phyloP scores from a whole-genome alignment of 2,329 filamentous ascomycete species.

The Colletotrichum karsti region DNA sequence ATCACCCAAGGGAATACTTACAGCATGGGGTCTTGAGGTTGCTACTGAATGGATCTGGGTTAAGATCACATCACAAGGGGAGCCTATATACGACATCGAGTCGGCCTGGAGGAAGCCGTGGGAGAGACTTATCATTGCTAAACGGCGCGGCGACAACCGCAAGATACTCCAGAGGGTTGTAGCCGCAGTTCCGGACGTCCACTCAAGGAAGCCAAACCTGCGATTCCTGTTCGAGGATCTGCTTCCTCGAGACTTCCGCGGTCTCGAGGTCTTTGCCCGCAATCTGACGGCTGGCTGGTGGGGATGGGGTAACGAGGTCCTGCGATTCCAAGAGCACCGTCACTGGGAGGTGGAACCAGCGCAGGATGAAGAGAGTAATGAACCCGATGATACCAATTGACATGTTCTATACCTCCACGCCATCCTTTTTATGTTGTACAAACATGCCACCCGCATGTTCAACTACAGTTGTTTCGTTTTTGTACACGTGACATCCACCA shows the following conservation, averaged over 20 bases:
- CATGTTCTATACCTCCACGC: constrained; percentile 21
- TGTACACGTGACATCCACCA: constrained; percentile 7
- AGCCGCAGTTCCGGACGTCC: constrained; percentile 76
- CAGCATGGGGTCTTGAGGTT: constrained; percentile 71
- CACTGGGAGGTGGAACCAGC: constrained; percentile 52
- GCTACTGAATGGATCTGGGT: constrained; percentile 82
- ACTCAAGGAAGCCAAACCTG: constrained; percentile 82
- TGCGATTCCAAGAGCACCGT: constrained; percentile 71
- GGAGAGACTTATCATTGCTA: constrained; percentile 74
- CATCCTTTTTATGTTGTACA: constrained; percentile 34
- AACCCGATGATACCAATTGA: constrained; percentile 20
- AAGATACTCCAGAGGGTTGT: constrained; percentile 62
- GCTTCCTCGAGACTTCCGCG: constrained; percentile 60
- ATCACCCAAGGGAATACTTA: constrained; percentile 65
- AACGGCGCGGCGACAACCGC: constrained; percentile 44
- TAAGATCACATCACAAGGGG: constrained; percentile 73
- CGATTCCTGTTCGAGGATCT: constrained; percentile 65
- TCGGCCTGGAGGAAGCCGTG: constrained; percentile 78
- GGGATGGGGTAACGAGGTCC: constrained; percentile 79
- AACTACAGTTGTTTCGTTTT: constrained; percentile 5
- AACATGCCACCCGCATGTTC: constrained; percentile 21
- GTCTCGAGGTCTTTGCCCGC: constrained; percentile 81
- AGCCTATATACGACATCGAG: constrained; percentile 69
- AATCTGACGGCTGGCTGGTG: constrained; percentile 80
- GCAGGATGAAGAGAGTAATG: background rate